Evolutionary conservation across 179 eudicot species (phyloP), one percentile per base, ranked within the genome.

Genomic region (Silene noctiflora): DNA sequence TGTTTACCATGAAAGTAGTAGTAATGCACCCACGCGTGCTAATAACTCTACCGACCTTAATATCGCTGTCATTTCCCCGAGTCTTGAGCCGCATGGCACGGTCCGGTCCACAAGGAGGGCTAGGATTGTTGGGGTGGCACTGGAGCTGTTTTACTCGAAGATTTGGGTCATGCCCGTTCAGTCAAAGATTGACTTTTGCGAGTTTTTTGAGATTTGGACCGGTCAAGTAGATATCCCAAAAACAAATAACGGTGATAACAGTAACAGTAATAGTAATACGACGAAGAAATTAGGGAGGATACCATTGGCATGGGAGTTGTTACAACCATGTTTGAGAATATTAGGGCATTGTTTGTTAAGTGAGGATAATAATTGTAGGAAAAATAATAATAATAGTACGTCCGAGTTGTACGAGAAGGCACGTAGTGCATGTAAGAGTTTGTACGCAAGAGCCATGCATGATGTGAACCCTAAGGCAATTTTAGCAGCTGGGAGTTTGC

Each of bases 301-400:
- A 4, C 83, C 81, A 10, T 60, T 94, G 77, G 94, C 90, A 19
- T 94, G 98, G 98, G 98, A 92, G 82, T 76, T 94, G n/a, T 17
- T 90, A 72, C 94, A 88, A 59, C 98, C 97, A 4, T 72, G 85
- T 17, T 70, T 92, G 72, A 85, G 97, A 67, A 89, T 94, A 17
- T 66, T 94, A 42, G 98, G 98, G 39, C 98, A 94, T 81, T 94
- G 96, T 55, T 58, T 94, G 58, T 82, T 92, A 83, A 87, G 88
- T 13, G 77, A 60, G 0, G 71, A 76, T 0, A 75, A 70, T 1
- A 13, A 31, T 27, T 14, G 4, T 29, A 35, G 20, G 39, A 33
- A 33, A 17, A 35, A n/a, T 2, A 67, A n/a, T n/a, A 35, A n/a
- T 2, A 67, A n/a, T n/a, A 35, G 75, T 24, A 22, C 4, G 16